These are phyloP conservation scores for Pseudofabraea citricarpa DNA, from an alignment of 2,329 filamentous ascomycete species.

Conservation along the genomic window DNA sequence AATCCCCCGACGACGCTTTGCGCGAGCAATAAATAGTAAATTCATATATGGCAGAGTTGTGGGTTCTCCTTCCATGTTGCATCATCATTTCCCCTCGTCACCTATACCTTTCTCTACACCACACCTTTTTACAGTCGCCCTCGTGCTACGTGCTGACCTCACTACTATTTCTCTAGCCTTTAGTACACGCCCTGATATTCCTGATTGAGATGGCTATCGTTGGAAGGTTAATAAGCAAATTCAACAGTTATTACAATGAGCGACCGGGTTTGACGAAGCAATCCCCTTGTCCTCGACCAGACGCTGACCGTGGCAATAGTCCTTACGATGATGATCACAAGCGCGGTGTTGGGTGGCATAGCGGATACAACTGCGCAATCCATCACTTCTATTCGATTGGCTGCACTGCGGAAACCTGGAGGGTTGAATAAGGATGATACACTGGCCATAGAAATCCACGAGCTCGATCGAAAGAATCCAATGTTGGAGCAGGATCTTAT, in stretches of 20 bases:
- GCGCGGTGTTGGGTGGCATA: conserved; percentile 89
- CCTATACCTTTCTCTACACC: conserved; percentile 1
- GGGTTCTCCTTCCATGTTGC: conserved; percentile 34
- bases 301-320: conserved; percentile 43
- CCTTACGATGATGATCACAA: conserved; percentile 98
- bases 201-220: conserved; percentile 85
- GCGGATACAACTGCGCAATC: conserved; percentile 95
- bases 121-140: too few relatives aligned
- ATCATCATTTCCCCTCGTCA: not conserved
- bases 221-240: conserved; percentile 76
- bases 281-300: not conserved
- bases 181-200: conserved; percentile 80
- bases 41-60: conserved; percentile 72
- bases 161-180: too few relatives aligned
- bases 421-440: conserved; percentile 58
- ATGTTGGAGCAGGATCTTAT: conserved; percentile 62
- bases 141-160: too few relatives aligned
- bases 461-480: conserved; percentile 77
- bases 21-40: conserved; percentile 63
- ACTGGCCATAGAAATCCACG: conserved; percentile 81
- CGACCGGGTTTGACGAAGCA: conserved; percentile 61
- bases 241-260: conserved; percentile 90
- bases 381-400: conserved; percentile 75
- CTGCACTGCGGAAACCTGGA: conserved; percentile 57
- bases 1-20: conserved; percentile 53